A percentile compares a stretch with the other conserved stretches of the same genome.
Evolutionary conservation across 2,329 filamentous ascomycete species (phyloP).

Genomic region (Saccharata proteae): DNA sequence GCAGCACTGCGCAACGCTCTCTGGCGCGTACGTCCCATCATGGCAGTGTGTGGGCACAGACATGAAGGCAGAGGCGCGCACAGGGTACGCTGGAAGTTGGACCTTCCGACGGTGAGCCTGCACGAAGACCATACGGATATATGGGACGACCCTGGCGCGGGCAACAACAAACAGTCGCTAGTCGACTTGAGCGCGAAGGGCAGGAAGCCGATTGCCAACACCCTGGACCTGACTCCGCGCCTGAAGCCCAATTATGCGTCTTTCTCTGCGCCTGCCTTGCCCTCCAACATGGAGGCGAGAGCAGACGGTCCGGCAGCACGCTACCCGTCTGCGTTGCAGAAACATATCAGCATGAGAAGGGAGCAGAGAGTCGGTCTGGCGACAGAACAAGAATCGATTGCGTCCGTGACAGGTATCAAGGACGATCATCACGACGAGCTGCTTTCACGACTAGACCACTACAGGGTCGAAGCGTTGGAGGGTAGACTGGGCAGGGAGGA

Average conservation of each 20-base stretch:
- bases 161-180: constrained; percentile 49
- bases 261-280: too few species aligned
- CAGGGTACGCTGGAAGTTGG: constrained; percentile 45
- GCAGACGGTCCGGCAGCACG: too few species aligned
- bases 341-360: too few species aligned
- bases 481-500: constrained; percentile 39
- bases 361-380: too few species aligned
- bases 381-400: too few species aligned
- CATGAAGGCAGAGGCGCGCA: constrained; percentile 56
- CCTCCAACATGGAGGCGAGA: too few species aligned
- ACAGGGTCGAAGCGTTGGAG: constrained; percentile 11
- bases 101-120: constrained; percentile 26
- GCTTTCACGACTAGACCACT: constrained; percentile 11
- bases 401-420: too few species aligned
- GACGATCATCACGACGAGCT: too few species aligned
- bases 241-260: constrained; percentile 5
- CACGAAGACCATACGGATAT: constrained; percentile 31
- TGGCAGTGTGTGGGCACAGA: constrained; percentile 62
- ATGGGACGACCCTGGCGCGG: constrained; percentile 49
- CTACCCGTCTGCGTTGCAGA: too few species aligned
- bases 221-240: constrained; percentile 4
- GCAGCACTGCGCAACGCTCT: constrained; percentile 45
- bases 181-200: constrained; percentile 45
- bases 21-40: constrained; percentile 47
- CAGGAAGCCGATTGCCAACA: constrained; percentile 21